These are phyloP conservation scores for Cladobotryum mycophilum DNA, from an alignment of 2,329 filamentous ascomycete species.

Conservation along the genomic window DNA sequence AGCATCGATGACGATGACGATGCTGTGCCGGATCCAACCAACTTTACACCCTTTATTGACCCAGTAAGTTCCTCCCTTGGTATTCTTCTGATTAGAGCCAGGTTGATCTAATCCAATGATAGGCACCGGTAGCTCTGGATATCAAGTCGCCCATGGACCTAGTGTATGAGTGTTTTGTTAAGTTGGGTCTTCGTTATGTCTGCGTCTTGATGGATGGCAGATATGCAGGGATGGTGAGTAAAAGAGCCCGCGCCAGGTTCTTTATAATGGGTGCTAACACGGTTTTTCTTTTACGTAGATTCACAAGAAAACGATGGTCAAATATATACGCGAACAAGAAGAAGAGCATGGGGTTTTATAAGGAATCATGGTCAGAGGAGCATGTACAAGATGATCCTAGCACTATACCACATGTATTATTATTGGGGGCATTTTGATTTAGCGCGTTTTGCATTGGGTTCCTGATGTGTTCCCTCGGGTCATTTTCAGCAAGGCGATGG, in stretches of 20 bases:
- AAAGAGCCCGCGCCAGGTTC: too few relatives aligned
- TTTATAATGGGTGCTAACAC: background rate
- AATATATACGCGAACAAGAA: slow-evolving; percentile 82
- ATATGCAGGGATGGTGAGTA: slow-evolving; percentile 78
- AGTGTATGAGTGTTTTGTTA: slow-evolving; percentile 94
- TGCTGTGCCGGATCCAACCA: slow-evolving; percentile 57
- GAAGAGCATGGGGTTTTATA: slow-evolving; percentile 30
- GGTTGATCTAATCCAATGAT: slow-evolving; percentile 13
- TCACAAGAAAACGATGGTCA: slow-evolving; percentile 96
- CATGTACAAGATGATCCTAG: background rate
- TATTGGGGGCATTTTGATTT: too few relatives aligned
- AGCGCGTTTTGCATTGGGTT: too few relatives aligned
- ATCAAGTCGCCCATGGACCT: slow-evolving; percentile 87
- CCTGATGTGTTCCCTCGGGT: too few relatives aligned
- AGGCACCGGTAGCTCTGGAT: slow-evolving; percentile 82
- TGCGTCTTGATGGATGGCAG: slow-evolving; percentile 80
- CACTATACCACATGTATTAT: too few relatives aligned
- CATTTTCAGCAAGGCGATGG: too few relatives aligned
- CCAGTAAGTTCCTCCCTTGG: slow-evolving; percentile 49
- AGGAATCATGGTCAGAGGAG: background rate
- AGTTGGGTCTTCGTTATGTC: slow-evolving; percentile 85
- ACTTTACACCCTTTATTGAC: slow-evolving; percentile 90
- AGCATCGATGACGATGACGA: slow-evolving; percentile 58
- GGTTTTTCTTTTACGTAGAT: slow-evolving; percentile 39
- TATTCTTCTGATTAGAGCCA: too few relatives aligned